These are phyloP conservation scores for Millerozyma miso DNA, from an alignment of 805 yeast species.

Conservation along the genomic window DNA sequence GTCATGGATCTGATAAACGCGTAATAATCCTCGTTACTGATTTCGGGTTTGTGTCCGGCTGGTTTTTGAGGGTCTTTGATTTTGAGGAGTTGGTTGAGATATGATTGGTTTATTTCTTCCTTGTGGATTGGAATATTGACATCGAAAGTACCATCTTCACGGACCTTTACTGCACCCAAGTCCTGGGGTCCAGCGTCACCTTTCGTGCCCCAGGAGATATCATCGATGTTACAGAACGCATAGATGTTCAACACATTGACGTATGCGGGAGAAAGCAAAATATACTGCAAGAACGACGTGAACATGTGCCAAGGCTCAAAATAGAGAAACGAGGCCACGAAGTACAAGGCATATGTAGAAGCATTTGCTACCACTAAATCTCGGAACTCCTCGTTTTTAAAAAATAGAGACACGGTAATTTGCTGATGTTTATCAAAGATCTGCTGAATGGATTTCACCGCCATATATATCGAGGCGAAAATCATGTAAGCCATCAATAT, in stretches of 20 bases:
- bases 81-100: conserved; percentile 47
- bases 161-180: conserved; percentile 50
- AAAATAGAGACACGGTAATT: conserved; percentile 44
- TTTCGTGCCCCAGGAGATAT: conserved; percentile 74
- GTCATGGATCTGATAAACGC: conserved; percentile 45
- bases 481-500: conserved; percentile 56
- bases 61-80: conserved; percentile 43
- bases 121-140: conserved; percentile 48
- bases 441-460: conserved; percentile 45
- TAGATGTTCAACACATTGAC: conserved; percentile 57
- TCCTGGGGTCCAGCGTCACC: conserved; percentile 58
- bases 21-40: conserved; percentile 41
- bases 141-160: conserved; percentile 53
- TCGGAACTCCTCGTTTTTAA: conserved; percentile 41
- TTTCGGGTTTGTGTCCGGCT: conserved; percentile 20
- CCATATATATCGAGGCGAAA: conserved; percentile 55
- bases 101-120: conserved; percentile 51
- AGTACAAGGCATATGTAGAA: conserved; percentile 60
- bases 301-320: conserved; percentile 67
- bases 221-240: conserved; percentile 69
- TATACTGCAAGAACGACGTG: conserved; percentile 50
- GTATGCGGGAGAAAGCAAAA: conserved; percentile 49
- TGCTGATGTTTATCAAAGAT: conserved; percentile 31
- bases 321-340: conserved; percentile 54
- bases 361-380: conserved; percentile 54